Base-by-base conservation (phyloP, 768 basidiomycete species). In the Lanmaoa pseudosensibilis region DNA sequence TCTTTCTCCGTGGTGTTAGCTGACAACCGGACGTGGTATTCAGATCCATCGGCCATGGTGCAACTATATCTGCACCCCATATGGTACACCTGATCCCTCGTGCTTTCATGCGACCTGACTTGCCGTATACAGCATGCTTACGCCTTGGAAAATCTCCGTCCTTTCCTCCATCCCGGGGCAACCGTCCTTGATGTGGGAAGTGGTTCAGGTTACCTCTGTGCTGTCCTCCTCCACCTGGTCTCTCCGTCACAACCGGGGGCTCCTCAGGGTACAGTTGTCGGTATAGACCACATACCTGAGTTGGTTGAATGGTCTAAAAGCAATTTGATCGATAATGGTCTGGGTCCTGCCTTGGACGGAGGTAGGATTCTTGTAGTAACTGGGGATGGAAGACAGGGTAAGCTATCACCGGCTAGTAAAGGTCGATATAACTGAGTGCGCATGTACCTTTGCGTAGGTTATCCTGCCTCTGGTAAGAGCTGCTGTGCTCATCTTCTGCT, bases 51-150 rank as follows among this genome's bases (percentile, higher is more conserved):
- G 89, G 90, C 2, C 81, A 88, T 65, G 87, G 85, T 13, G 95
- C 94, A 15, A 99, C 96, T 0, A 98, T 99, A 59, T 92, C 90
- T 38, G 96, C 96, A 0, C 96, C 96, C 1, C 96, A 99, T 69
- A 98, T 98, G 95, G 90, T 88, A 50, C 67, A 65, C 40, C 32
- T 7, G 11, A 32, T 27, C 21, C n/a, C 45, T 44, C 45, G 27
- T 25, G 25, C 37, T 47, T 50, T 4, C 4, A 47, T 11, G 19
- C 39, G 11, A 32, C 43, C 41, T 51, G 10, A 47, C 49, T 30
- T 18, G 25, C 30, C 3, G 8, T n/a, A 9, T 32, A n/a, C 49
- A 90, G 89, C 94, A 97, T 58, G 94, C 93, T 0, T 85, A 94
- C 58, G 94, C 96, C 0, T 69, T 82, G 4, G 88, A 95, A 66